Evolutionary conservation across 2,329 filamentous ascomycete genomes (phyloP), one percentile per base, ranked within the genome.

Genomic region (Sarocladiaceae sp.): DNA sequence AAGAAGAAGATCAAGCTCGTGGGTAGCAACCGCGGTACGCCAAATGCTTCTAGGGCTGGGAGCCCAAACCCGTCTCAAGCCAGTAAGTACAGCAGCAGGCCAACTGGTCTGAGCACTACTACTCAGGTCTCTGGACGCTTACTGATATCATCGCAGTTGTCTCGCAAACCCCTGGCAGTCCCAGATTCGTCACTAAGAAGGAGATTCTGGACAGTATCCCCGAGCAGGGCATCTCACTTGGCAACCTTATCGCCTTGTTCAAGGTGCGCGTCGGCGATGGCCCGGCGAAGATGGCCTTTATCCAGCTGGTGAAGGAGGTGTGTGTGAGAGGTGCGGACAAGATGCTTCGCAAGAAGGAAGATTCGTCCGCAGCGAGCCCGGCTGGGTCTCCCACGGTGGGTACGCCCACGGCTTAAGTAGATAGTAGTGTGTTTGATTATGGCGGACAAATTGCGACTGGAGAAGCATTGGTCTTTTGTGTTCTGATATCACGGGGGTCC

Each of bases 1-100:
- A 80, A 79, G 66, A 80, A 75, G 58, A 80, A 75, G 59, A 65
- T 82, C 59, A 82, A 79, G 64, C 66, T 83, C 50, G 70, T 75
- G 18, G 71, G 69, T 48, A 70, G 72, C 20, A 67, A 73, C 25
- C 72, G 67, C 50, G 75, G 72, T 17, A 82, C 82, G 5, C 82
- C 83, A 4, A 71, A 71, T 7, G 81, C 74, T 15, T 88, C 83
- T 8, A 39, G 54, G 23, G 49, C 52, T 23, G 54, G 51, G 22
- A 52, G 51, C 39, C 51, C 51, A 3, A 26, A 26, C 13, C 40
- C 40, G 11, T 23, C 40, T 26, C 20, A 25, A 26, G 23, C 22
- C 20, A 28, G 40, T 44, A 26, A 44, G 40, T 44, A 26, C 20
- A 11, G 22, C 40, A 25, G 17, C 17, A 26, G 37, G 8, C 37